A percentile compares a stretch with the other conserved stretches of the same genome.
phyloP scores from a whole-genome alignment of 352 stramenopile genomes.

The Globisporangium nagaii region DNA sequence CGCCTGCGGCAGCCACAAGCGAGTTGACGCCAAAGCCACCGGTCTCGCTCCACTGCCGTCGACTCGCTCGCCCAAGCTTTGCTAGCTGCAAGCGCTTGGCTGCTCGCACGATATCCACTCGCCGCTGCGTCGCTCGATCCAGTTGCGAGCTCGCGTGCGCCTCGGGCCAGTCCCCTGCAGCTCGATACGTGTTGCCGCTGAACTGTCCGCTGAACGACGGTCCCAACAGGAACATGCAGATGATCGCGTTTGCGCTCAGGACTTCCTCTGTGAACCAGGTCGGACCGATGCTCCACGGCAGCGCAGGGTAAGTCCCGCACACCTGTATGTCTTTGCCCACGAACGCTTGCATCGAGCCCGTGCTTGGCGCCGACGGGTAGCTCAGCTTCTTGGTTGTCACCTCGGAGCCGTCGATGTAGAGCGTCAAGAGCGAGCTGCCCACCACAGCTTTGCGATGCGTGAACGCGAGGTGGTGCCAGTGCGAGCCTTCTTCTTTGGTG shows the following conservation, averaged over 20 bases:
- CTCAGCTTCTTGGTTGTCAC: slow-evolving; percentile 68
- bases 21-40: slow-evolving; percentile 3
- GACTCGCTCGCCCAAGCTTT: slow-evolving; percentile 38
- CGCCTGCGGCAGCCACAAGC: slow-evolving; percentile 5
- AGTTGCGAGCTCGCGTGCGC: slow-evolving; percentile 51
- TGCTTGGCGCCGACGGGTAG: slow-evolving; percentile 46
- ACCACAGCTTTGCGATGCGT: slow-evolving; percentile 67
- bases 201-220: slow-evolving; percentile 56
- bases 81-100: slow-evolving; percentile 40
- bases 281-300: slow-evolving; percentile 59
- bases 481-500: slow-evolving; percentile 21
- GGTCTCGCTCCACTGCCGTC: slow-evolving; percentile 35
- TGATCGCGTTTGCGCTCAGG: slow-evolving; percentile 32
- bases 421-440: slow-evolving; percentile 60
- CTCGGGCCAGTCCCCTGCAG: slow-evolving; percentile 66
- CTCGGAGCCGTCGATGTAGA: slow-evolving; percentile 73
- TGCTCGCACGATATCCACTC: slow-evolving; percentile 44
- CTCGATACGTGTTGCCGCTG: slow-evolving; percentile 59
- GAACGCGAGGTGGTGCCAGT: slow-evolving; percentile 75
- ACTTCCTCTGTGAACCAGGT: slow-evolving; percentile 66
- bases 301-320: slow-evolving; percentile 51
- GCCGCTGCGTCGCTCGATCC: slow-evolving; percentile 45
- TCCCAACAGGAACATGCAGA: slow-evolving; percentile 62
- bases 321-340: slow-evolving; percentile 73
- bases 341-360: slow-evolving; percentile 52